phyloP scores from a whole-genome alignment of 2,329 filamentous ascomycete species.

The Trichophyton equinum region DNA sequence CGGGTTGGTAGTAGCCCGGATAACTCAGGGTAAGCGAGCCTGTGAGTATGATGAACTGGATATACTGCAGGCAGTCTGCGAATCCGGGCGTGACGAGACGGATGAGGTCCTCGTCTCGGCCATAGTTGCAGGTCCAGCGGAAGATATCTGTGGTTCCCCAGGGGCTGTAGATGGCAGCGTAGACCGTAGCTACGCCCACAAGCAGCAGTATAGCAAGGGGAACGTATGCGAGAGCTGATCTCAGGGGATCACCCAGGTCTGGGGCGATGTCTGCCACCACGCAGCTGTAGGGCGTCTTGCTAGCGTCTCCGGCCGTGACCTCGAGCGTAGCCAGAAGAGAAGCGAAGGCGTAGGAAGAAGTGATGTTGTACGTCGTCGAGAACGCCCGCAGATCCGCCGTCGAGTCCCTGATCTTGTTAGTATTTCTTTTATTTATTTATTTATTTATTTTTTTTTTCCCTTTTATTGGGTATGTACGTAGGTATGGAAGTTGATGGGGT shows the following conservation, averaged over 20 bases:
- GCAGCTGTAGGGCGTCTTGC: slow-evolving; percentile 58
- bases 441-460: not conserved
- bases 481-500: too few relatives aligned
- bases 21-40: slow-evolving; percentile 80
- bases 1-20: slow-evolving; percentile 87
- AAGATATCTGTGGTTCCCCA: slow-evolving; percentile 90
- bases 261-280: slow-evolving; percentile 74
- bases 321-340: slow-evolving; percentile 63
- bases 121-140: slow-evolving; percentile 96
- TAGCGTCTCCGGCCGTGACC: slow-evolving; percentile 60
- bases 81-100: slow-evolving; percentile 91
- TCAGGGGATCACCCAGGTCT: slow-evolving; percentile 56
- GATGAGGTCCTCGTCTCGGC: slow-evolving; percentile 80
- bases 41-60: slow-evolving; percentile 81
- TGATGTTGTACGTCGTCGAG: slow-evolving; percentile 59
- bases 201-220: slow-evolving; percentile 67
- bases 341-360: slow-evolving; percentile 73
- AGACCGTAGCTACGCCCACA: slow-evolving; percentile 68
- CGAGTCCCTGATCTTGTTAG: slow-evolving; percentile 14
- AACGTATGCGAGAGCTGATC: slow-evolving; percentile 59
- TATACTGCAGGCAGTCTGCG: slow-evolving; percentile 90
- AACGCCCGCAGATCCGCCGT: slow-evolving; percentile 53
- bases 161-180: slow-evolving; percentile 77
- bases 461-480: not conserved
- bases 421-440: not conserved